phyloP scores from a whole-genome alignment of 805 yeast species.

The Sporopachydermia lactativora region DNA sequence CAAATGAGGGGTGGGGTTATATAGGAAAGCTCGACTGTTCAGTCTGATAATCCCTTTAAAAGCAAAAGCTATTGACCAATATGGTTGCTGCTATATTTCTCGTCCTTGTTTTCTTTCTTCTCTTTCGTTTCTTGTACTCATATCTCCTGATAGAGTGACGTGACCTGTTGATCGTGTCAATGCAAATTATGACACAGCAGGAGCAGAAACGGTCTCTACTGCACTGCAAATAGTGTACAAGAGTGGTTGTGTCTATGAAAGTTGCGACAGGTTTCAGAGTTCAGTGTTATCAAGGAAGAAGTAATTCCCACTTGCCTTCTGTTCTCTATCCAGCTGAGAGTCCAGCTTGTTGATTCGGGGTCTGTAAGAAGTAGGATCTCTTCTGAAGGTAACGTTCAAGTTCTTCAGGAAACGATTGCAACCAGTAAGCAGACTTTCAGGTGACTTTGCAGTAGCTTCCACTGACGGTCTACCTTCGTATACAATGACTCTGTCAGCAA shows the following conservation, averaged over 20 bases:
- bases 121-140: conserved; percentile 1
- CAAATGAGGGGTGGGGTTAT: too few species aligned
- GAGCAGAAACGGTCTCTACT: too few species aligned
- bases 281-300: conserved; percentile 77
- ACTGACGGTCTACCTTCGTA: conserved; percentile 92
- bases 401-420: conserved; percentile 95
- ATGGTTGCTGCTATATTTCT: too few species aligned
- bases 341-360: conserved; percentile 97
- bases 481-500: conserved; percentile 97
- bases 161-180: too few species aligned
- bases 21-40: too few species aligned
- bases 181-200: too few species aligned
- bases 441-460: conserved; percentile 72
- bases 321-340: conserved; percentile 99
- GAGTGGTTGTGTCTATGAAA: too few species aligned
- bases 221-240: too few species aligned
- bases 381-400: conserved; percentile 94
- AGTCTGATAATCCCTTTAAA: too few species aligned
- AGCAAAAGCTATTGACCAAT: too few species aligned
- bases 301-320: conserved; percentile 82
- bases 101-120: background rate
- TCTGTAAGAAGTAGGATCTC: conserved; percentile 96
- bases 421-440: conserved; percentile 91
- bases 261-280: conserved; percentile 17
- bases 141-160: background rate